phyloP scores from a whole-genome alignment of 306 rosid species.

The Quercus wislizeni region DNA sequence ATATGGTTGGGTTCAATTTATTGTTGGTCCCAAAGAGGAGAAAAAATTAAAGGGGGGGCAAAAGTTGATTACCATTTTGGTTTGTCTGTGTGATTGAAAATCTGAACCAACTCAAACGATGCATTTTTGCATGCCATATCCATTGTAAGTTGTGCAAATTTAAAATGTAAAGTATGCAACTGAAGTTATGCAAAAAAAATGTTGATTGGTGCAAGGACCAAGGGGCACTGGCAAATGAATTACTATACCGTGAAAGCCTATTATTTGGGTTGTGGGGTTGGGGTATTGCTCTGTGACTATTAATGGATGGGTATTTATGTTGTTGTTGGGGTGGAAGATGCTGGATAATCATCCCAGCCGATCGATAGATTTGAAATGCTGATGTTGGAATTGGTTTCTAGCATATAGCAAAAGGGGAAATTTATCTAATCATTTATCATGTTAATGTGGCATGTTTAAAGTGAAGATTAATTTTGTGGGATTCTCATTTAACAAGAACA shows the following conservation, averaged over 20 bases:
- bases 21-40: no score
- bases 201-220: not conserved
- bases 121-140: not conserved
- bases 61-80: no score
- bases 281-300: no score
- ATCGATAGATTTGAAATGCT: not conserved
- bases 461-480: not conserved
- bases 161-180: not conserved
- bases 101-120: not conserved
- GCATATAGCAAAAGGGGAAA: not conserved
- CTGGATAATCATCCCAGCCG: not conserved
- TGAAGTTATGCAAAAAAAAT: not conserved
- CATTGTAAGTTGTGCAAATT: not conserved
- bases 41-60: no score
- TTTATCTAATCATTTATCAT: not conserved
- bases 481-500: not conserved
- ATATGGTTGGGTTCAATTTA: no score
- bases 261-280: not conserved
- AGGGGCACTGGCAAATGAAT: not conserved
- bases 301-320: not conserved
- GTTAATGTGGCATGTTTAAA: not conserved
- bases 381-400: not conserved
- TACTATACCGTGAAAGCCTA: not conserved
- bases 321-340: not conserved
- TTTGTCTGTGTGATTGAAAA: not conserved